Conservation (phyloP, 129 eudicot species). For the Pulicaria dysenterica region DNA sequence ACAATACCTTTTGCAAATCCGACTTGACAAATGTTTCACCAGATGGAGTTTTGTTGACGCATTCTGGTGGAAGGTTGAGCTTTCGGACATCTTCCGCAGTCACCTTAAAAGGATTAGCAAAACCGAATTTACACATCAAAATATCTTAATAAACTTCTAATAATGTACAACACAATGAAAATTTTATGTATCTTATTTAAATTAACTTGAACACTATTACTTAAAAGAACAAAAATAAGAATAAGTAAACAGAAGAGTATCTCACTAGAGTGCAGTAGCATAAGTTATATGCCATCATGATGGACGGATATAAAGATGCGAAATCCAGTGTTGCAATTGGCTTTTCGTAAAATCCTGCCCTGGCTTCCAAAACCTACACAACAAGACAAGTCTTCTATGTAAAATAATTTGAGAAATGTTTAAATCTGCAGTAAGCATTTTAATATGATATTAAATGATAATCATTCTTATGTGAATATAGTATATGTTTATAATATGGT, state of each 20-base stretch:
- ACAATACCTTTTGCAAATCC: conserved; percentile 76
- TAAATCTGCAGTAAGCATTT: too few species aligned
- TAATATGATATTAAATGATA: too few species aligned
- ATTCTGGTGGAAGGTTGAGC: conserved; percentile 88
- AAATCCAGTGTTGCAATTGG: conserved; percentile 99
- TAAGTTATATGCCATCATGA: conserved; percentile 99
- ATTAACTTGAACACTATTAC: conserved; percentile 4
- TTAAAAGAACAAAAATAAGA: not conserved
- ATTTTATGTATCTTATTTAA: conserved; percentile 9
- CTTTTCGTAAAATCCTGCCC: conserved; percentile 90
- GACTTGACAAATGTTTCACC: conserved; percentile 96
- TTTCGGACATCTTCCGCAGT: conserved; percentile 79
- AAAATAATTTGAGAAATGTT: not conserved
- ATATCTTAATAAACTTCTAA: conserved; percentile 13
- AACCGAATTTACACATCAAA: conserved; percentile 18
- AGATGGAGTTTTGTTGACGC: conserved; percentile 86
- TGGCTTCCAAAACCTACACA: conserved; percentile 89
- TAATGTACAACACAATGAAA: conserved; percentile 15
- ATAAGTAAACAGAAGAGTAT: conserved; percentile 2
- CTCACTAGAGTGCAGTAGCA: conserved; percentile 94
- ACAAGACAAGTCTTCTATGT: not conserved
- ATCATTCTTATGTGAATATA: conserved; percentile 4
- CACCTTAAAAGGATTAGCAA: conserved; percentile 53
- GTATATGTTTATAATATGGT: not conserved
- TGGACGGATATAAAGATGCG: conserved; percentile 97